Conservation (phyloP, 148 eudicot genomes). For the Pharnaceum exiguum region DNA sequence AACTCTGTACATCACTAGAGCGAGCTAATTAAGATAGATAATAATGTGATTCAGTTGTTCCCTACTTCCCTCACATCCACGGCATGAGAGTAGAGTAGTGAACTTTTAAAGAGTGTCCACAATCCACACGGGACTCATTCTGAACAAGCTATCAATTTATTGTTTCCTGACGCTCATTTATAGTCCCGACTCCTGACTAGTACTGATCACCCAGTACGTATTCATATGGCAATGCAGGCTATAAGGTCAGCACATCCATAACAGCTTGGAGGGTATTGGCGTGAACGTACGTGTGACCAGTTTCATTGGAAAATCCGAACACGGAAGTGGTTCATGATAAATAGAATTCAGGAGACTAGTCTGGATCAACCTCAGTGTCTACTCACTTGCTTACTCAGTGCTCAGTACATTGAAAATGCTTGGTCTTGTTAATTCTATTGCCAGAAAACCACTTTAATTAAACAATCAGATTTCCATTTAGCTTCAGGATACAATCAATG, state of each 20-base stretch:
- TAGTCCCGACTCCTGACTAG: not conserved
- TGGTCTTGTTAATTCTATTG: too few relatives aligned
- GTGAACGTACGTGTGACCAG: not conserved
- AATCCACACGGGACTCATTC: conserved; percentile 1
- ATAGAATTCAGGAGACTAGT: too few relatives aligned
- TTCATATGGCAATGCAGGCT: not conserved
- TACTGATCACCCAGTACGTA: too few relatives aligned
- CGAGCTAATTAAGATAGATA: too few relatives aligned
- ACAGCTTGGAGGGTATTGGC: not conserved
- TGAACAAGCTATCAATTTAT: conserved; percentile 1
- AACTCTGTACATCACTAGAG: too few relatives aligned
- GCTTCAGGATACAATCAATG: too few relatives aligned
- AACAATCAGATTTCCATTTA: too few relatives aligned
- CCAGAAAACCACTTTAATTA: too few relatives aligned
- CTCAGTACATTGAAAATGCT: too few relatives aligned
- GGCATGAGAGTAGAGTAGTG: not conserved
- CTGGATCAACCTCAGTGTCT: too few relatives aligned
- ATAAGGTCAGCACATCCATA: not conserved
- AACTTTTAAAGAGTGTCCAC: not conserved
- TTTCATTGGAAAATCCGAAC: not conserved
- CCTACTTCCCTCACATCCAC: conserved; percentile 1
- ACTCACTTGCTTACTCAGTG: too few relatives aligned
- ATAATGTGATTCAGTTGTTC: too few relatives aligned
- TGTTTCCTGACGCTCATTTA: conserved; percentile 5
- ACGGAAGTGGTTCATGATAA: not conserved